Conservation (phyloP, 23 red algal genomes). For the Gracilaria gracilis region DNA sequence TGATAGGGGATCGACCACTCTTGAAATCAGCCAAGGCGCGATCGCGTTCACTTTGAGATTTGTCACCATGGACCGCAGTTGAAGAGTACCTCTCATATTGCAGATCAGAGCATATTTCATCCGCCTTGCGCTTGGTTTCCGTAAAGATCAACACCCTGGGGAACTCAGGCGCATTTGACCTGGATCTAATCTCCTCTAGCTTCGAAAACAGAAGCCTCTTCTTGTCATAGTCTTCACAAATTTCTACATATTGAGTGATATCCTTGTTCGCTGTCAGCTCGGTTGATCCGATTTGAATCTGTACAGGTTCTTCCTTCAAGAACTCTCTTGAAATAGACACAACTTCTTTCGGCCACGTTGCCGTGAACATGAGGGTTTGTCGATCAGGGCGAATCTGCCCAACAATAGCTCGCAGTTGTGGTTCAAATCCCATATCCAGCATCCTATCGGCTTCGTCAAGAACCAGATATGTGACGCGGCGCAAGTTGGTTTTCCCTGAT, state of each 20-base stretch:
- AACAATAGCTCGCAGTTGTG: conserved; percentile 92
- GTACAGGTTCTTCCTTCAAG: conserved; percentile 87
- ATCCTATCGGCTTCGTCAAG: conserved; percentile 98
- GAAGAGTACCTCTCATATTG: conserved; percentile 66
- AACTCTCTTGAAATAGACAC: conserved; percentile 89
- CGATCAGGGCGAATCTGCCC: conserved; percentile 95
- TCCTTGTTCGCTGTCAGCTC: conserved; percentile 92
- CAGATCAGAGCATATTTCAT: conserved; percentile 83
- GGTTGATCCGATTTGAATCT: conserved; percentile 87
- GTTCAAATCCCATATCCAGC: conserved; percentile 99
- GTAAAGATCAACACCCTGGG: conserved; percentile 84
- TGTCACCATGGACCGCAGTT: conserved; percentile 94
- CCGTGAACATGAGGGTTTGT: conserved; percentile 98
- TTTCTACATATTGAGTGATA: conserved; percentile 88
- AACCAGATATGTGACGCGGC: conserved; percentile 95
- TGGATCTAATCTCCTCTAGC: conserved; percentile 61
- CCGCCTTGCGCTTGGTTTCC: conserved; percentile 92
- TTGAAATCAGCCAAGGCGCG: conserved; percentile 87
- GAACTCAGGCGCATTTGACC: conserved; percentile 51
- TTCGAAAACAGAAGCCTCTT: conserved; percentile 68
- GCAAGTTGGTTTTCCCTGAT: conserved; percentile 87
- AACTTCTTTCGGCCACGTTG: conserved; percentile 97
- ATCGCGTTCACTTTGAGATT: conserved; percentile 94
- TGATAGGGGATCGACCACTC: conserved; percentile 69
- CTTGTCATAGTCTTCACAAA: conserved; percentile 88